These are phyloP conservation scores for Pseudogymnoascus verrucosus DNA, from an alignment of 2,329 filamentous ascomycete genomes.

Conservation along the genomic window DNA sequence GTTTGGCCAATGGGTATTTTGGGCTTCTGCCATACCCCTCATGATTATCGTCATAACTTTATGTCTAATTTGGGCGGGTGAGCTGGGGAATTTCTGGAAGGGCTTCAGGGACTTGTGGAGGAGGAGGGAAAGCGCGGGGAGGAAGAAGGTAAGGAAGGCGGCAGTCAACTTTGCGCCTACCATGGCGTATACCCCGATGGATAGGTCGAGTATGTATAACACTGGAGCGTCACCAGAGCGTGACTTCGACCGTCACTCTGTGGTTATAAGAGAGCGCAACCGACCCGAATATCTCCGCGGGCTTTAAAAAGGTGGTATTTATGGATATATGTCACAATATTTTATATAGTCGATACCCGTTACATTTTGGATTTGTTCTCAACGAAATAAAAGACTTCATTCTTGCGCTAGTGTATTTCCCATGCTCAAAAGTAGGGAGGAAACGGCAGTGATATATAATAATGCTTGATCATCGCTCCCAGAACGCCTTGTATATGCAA, in stretches of 20 bases:
- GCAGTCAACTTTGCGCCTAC: neutral
- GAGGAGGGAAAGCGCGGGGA: neutral
- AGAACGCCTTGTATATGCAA: neutral
- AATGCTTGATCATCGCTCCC: constrained; percentile 4
- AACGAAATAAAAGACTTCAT: neutral
- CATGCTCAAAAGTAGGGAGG: neutral
- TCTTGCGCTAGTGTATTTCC: neutral
- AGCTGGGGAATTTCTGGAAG: constrained; percentile 11
- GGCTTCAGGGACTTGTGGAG: constrained; percentile 4
- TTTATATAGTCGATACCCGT: neutral
- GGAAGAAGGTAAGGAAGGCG: neutral
- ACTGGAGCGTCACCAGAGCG: neutral
- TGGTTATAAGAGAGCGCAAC: neutral
- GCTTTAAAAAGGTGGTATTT: neutral
- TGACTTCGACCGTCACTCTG: neutral
- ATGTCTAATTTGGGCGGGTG: constrained; percentile 19
- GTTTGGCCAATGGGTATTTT: constrained; percentile 26
- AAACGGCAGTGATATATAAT: neutral
- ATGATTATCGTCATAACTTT: constrained; percentile 22
- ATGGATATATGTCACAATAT: neutral
- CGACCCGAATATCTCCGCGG: neutral
- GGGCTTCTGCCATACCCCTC: constrained; percentile 25
- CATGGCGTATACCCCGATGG: neutral
- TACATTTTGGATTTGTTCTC: neutral
- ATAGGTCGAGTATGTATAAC: neutral